Evolutionary conservation across 768 basidiomycete genomes (phyloP), one percentile per base, ranked within the genome.

Genomic region (Termitomyces sp.): DNA sequence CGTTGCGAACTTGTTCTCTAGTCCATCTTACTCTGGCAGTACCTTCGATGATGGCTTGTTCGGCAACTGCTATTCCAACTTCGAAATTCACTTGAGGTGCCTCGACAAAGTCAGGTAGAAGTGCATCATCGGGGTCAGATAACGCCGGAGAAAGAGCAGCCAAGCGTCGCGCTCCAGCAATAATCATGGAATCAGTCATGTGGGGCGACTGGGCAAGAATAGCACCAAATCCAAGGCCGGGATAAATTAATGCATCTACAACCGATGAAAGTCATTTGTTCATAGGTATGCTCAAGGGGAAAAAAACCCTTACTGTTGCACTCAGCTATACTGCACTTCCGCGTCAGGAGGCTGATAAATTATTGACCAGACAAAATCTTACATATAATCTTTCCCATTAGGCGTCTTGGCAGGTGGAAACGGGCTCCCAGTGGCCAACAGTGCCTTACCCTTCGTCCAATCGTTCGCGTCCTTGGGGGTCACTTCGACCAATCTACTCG

Each of bases 111-210:
- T 90, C 87, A 0, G 93, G 91, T 4, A 95, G 75, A 26, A 95
- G 81, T 0, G 86, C 81, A 45, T 79, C 74, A 61, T 90, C 85
- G 0, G 87, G 86, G 65, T 93, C 85, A 33, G 81, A 79, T 58
- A 86, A 75, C 0, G 84, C 92, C 2, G 92, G 92, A 0, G 91
- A 85, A 43, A 95, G 81, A 8, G 83, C 76, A 0, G 92, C 90
- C 37, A 95, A 86, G 13, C 86, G 82, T 27, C 76, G 79, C 0
- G 91, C 85, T 9, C 89, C 93, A 2, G 88, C 88, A 40, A 93
- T 85, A 69, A 95, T 89, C 93, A 95, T 94, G n/a, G 79, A 82
- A 69, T 93, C 90, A 1, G 89, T 87, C 64, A 95, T 78, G 8
- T 67, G 72, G 5, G 81, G 76, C 0, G 89, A 84, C 58, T 85